Evolutionary conservation across 805 yeast genomes (phyloP).

Genomic region (Hanseniaspora mollemarum): DNA sequence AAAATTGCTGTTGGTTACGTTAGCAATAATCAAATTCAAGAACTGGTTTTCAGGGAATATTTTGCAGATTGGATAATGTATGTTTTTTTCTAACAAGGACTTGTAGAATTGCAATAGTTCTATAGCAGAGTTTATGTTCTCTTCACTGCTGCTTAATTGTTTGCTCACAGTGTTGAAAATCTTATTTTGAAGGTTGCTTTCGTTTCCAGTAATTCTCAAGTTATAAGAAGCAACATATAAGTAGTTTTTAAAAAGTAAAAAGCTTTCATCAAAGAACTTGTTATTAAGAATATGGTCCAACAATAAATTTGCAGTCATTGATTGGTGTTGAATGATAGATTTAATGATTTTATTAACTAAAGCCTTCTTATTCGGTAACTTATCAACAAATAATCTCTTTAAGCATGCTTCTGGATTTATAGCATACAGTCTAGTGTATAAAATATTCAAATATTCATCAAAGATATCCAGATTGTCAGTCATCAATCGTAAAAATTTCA

Average conservation of each 20-base stretch:
- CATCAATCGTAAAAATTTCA: slow-evolving; percentile 1
- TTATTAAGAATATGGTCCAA: background rate
- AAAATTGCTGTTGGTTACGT: background rate
- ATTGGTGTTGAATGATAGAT: slow-evolving; percentile 1
- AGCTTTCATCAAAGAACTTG: slow-evolving; percentile 2
- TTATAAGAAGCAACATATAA: background rate
- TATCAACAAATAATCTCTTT: slow-evolving; percentile 1
- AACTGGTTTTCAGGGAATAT: slow-evolving; percentile 6
- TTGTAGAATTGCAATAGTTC: background rate
- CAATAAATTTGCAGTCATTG: background rate
- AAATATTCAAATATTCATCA: slow-evolving; percentile 1
- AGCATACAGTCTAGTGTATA: slow-evolving; percentile 1
- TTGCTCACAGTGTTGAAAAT: background rate
- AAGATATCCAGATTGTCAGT: background rate
- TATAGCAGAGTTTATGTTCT: background rate
- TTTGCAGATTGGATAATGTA: background rate
- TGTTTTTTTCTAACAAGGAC: background rate
- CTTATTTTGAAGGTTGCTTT: background rate
- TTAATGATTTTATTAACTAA: background rate
- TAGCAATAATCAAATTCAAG: background rate
- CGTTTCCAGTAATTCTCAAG: background rate
- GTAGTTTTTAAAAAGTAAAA: background rate
- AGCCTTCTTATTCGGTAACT: background rate
- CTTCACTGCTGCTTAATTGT: background rate
- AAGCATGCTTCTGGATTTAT: background rate